phyloP scores from a whole-genome alignment of 1,284 basidiomycete species.

The Retiboletus flavoniger region DNA sequence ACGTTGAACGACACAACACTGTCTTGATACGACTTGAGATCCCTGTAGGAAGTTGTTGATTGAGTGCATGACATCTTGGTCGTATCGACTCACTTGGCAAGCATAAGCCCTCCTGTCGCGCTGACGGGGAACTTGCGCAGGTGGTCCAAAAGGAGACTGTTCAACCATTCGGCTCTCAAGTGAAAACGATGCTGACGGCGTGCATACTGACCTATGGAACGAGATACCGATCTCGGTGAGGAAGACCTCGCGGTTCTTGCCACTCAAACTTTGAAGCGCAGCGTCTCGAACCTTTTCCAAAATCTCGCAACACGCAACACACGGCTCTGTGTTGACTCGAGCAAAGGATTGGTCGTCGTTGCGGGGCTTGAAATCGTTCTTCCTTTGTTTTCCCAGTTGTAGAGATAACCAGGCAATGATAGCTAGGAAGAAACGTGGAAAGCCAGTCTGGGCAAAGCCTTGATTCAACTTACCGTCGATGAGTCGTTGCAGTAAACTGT shows the following conservation, averaged over 20 bases:
- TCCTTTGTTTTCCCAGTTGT: slow-evolving; percentile 91
- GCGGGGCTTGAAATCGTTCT: slow-evolving; percentile 93
- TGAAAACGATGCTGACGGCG: slow-evolving; percentile 10
- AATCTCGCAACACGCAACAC: slow-evolving; percentile 82
- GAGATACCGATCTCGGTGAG: slow-evolving; percentile 91
- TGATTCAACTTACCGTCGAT: slow-evolving; percentile 66
- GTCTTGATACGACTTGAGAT: slow-evolving; percentile 97
- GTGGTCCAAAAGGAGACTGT: slow-evolving; percentile 89
- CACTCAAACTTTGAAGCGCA: slow-evolving; percentile 74
- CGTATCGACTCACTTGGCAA: slow-evolving; percentile 77
- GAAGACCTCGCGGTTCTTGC: slow-evolving; percentile 91
- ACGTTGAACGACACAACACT: slow-evolving; percentile 80
- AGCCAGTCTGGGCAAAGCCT: not conserved
- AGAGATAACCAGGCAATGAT: slow-evolving; percentile 68
- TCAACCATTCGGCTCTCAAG: slow-evolving; percentile 9
- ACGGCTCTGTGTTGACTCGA: slow-evolving; percentile 94
- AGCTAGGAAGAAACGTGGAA: slow-evolving; percentile 38
- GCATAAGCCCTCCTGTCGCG: slow-evolving; percentile 95
- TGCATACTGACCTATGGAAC: slow-evolving; percentile 74
- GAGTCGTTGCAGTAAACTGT: slow-evolving; percentile 79
- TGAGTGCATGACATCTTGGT: not conserved
- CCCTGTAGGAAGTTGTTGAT: slow-evolving; percentile 49
- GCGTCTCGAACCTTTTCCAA: slow-evolving; percentile 80
- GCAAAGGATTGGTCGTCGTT: slow-evolving; percentile 96
- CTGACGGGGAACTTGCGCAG: slow-evolving; percentile 95